Base-by-base conservation (phyloP, 228 moss, liverwort and hornwort genomes). In the Sphagnum fallax region DNA sequence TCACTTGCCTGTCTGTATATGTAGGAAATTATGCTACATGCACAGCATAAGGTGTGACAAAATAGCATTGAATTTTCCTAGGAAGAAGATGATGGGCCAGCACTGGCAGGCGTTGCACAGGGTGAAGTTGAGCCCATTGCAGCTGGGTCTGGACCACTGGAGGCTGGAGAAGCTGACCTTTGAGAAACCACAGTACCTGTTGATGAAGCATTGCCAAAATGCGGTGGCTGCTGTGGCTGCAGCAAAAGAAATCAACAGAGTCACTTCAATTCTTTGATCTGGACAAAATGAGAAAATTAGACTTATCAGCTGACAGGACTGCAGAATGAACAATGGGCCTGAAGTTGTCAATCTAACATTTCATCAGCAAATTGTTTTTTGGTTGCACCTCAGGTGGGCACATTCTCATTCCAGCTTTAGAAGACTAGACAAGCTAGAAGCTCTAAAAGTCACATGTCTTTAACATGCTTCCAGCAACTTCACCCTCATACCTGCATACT, bases 401-500 rank as follows among this genome's bases (percentile, higher is more conserved):
- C 12, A 32, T 32, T 32, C 32, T 8, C 12, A 12, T 55, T 12
- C 55, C 12, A 8, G 55, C 55, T 55, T 8, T 55, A 55, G 8
- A 55, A 55, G 8, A 55, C 55, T 32, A 32, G 32, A 32, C 32
- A 32, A 55, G 12, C 8, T 32, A 55, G 55, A 55, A 55, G 3
- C 4, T 49, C 32, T 32, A 32, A 32, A 32, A 65, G 49, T 49
- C 65, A 65, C 10, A 65, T 10, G 9, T 13, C 65, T 16, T 49
- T 65, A 32, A 32, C 32, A 32, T 32, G 32, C 32, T 32, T 32
- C 32, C 32, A 32, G 32, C 32, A 32, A 32, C 32, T 32, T 32
- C 32, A 32, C 32, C 32, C 32, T 32, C 78, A 7, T 8, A 82
- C 82, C 78, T 82, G 82, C 71, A 50, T 75, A 53, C 65, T 59